These are phyloP conservation scores for Sicyos edulis DNA, from an alignment of 306 rosid species.

Conservation along the genomic window DNA sequence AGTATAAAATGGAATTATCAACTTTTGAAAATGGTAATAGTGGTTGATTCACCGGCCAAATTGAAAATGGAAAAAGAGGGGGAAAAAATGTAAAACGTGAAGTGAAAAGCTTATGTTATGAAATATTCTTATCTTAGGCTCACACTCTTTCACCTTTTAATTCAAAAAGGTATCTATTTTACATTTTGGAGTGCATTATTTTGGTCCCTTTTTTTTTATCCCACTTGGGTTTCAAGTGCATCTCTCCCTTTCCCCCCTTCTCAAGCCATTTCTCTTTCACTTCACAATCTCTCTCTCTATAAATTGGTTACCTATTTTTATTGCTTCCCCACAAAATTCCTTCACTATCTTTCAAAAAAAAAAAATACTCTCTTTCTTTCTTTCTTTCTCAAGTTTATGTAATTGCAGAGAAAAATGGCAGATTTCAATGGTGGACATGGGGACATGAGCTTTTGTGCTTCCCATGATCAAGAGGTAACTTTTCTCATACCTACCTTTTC, in stretches of 20 bases:
- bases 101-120: constrained; percentile 12
- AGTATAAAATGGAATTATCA: too few relatives aligned
- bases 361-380: not conserved
- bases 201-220: constrained; percentile 31
- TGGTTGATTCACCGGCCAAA: too few relatives aligned
- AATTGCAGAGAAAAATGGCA: constrained; percentile 50
- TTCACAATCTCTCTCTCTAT: constrained; percentile 21
- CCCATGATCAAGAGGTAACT: constrained; percentile 51
- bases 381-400: constrained; percentile 1
- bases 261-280: constrained; percentile 31
- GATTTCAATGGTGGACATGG: constrained; percentile 47
- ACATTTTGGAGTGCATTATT: constrained; percentile 6
- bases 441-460: constrained; percentile 39
- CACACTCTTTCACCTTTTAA: constrained; percentile 42
- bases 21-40: too few relatives aligned
- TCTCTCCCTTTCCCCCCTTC: constrained; percentile 43
- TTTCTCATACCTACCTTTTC: not conserved
- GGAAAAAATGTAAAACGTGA: not conserved
- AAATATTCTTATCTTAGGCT: constrained; percentile 63
- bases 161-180: constrained; percentile 8
- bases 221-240: constrained; percentile 32
- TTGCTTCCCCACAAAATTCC: not conserved
- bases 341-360: not conserved
- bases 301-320: not conserved
- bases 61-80: too few relatives aligned